Evolutionary conservation across 129 eudicot species (phyloP), one percentile per base, ranked within the genome.

Genomic region (Centella asiatica): DNA sequence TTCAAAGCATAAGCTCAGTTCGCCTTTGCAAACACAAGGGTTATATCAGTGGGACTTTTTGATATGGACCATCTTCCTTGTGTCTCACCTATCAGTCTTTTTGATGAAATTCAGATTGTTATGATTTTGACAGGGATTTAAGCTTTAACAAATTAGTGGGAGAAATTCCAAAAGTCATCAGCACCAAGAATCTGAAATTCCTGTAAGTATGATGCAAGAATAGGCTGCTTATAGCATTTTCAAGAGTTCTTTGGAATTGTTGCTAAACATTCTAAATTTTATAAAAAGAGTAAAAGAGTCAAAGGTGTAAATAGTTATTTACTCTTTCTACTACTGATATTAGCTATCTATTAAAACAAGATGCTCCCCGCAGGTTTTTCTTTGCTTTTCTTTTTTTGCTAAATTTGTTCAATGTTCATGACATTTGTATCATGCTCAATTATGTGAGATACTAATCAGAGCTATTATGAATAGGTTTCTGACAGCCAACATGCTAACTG

Each of bases 101-200:
- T 9, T 56, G 11, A 32, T 56, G 8, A 14, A 28, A 56, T 56
- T 29, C 39, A 56, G n/a, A 31, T 68, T 23, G 23, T 19, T 51
- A 2, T 76, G 55, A 44, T 54, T 67, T 65, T 44, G 31, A 67
- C 86, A 90, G 97, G 64, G 97, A 90, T 68, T 65, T 71, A 67
- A 86, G 89, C 74, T 90, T 83, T 77, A 90, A 90, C 62, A 77
- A 60, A 26, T 69, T 90, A 51, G 74, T 37, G 19, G 97, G 97
- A 54, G 67, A 57, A 69, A 79, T 90, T 74, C 84, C 95, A 56
- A 25, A 62, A 23, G 40, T 66, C 71, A 65, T 83, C 29, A 68
- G 66, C 12, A 80, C 89, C 26, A 81, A 83, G 78, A 72, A 72
- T 69, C 39, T 90, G 45, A 80, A 82, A 72, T 72, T 75, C 40